A percentile compares a stretch with the other conserved stretches of the same genome.
These are phyloP conservation scores for Penicillium paneum DNA, from an alignment of 2,329 filamentous ascomycete species.

Conservation along the genomic window DNA sequence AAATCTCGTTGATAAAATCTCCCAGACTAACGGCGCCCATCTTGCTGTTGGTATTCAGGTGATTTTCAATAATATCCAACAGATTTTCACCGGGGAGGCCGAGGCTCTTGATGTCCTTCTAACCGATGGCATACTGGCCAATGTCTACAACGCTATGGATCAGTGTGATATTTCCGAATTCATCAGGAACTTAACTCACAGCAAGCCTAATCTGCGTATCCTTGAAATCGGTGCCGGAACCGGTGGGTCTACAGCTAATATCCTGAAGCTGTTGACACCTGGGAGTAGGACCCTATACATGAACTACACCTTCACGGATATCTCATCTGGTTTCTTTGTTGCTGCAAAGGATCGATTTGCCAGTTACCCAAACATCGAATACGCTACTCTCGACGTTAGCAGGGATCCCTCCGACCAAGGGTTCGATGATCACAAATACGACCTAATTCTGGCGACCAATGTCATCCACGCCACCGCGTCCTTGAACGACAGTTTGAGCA, in stretches of 20 bases:
- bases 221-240: slow-evolving; percentile 32
- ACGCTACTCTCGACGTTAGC: slow-evolving; percentile 31
- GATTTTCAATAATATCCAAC: slow-evolving; percentile 4
- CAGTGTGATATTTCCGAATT: slow-evolving; percentile 11
- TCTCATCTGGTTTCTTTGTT: slow-evolving; percentile 30
- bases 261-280: slow-evolving; percentile 12
- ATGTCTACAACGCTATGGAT: slow-evolving; percentile 11
- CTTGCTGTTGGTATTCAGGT: slow-evolving; percentile 3
- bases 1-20: not conserved
- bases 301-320: slow-evolving; percentile 31
- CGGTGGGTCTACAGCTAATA: slow-evolving; percentile 23
- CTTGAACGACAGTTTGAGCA: slow-evolving; percentile 23
- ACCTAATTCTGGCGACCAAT: slow-evolving; percentile 36
- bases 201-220: slow-evolving; percentile 22
- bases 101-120: slow-evolving; percentile 20
- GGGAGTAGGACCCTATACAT: slow-evolving; percentile 15
- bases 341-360: slow-evolving; percentile 25
- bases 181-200: slow-evolving; percentile 18
- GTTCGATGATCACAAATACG: slow-evolving; percentile 27
- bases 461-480: slow-evolving; percentile 25
- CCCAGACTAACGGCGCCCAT: not conserved
- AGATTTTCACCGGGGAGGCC: slow-evolving; percentile 13
- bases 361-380: slow-evolving; percentile 26
- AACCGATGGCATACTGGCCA: slow-evolving; percentile 13
- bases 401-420: slow-evolving; percentile 30